Conservation (phyloP, 768 basidiomycete genomes). For the Fomitopsis serialis region DNA sequence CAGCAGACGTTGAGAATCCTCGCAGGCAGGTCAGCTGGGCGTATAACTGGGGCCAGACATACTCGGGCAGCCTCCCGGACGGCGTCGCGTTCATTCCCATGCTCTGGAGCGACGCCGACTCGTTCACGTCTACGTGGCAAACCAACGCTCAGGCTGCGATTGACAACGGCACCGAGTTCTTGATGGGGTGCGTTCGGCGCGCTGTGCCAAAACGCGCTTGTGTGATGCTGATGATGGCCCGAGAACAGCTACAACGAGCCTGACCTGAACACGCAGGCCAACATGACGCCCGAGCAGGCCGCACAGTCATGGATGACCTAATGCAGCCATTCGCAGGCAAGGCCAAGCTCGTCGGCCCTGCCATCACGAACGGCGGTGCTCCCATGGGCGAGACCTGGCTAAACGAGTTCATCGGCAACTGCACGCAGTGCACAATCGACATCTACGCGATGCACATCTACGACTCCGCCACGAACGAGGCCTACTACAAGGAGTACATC, state of each 20-base stretch:
- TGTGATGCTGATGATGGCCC: not conserved
- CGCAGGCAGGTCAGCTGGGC: conserved; percentile 20
- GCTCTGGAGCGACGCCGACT: conserved; percentile 18
- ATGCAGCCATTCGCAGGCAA: conserved; percentile 27
- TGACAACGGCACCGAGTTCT: conserved; percentile 20
- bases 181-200: conserved; percentile 19
- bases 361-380: conserved; percentile 27
- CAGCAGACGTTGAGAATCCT: not conserved
- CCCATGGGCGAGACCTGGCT: conserved; percentile 27
- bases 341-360: conserved; percentile 25
- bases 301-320: conserved; percentile 23
- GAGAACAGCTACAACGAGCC: conserved; percentile 26
- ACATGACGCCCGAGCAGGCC: conserved; percentile 22
- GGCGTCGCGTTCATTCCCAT: conserved; percentile 21
- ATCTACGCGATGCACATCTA: conserved; percentile 25
- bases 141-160: conserved; percentile 23
- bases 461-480: conserved; percentile 24
- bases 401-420: conserved; percentile 23
- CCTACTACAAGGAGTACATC: conserved; percentile 27
- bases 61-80: conserved; percentile 12
- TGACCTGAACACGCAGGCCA: conserved; percentile 23
- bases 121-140: conserved; percentile 18
- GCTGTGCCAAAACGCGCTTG: not conserved
- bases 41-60: conserved; percentile 23
- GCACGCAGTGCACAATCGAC: conserved; percentile 24